A percentile compares a stretch with the other conserved stretches of the same genome.
Conservation (phyloP, 164 flowering plant genomes). For the Vitis rotundifolia region DNA sequence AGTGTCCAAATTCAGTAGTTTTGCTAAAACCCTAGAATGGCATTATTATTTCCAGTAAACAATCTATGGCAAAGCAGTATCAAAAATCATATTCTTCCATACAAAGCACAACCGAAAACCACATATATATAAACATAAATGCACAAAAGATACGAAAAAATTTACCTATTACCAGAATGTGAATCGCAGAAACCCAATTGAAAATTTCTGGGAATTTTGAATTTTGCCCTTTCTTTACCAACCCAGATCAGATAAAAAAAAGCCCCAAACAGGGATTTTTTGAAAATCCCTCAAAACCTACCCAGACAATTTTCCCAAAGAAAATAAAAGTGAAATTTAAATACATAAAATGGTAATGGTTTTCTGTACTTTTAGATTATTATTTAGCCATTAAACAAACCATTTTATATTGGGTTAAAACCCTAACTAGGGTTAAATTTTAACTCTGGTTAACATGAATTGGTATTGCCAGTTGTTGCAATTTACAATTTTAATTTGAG, state of each 20-base stretch:
- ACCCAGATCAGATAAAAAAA: slow-evolving; percentile 1
- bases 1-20: not conserved
- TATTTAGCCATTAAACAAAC: no score
- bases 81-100: not conserved
- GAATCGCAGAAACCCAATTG: slow-evolving; percentile 2
- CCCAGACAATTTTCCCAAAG: no score
- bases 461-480: not conserved
- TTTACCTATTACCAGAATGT: slow-evolving; percentile 11
- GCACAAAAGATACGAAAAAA: not conserved
- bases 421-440: slow-evolving; percentile 19
- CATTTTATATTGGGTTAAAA: slow-evolving; percentile 1
- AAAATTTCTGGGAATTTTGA: not conserved
- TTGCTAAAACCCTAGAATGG: not conserved
- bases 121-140: not conserved
- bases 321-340: no score
- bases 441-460: slow-evolving; percentile 12
- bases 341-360: no score
- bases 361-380: no score
- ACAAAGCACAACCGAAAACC: not conserved
- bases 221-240: not conserved
- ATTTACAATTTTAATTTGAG: not conserved
- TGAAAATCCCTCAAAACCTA: not conserved
- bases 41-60: not conserved
- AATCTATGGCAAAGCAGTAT: not conserved
- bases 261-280: not conserved